These are phyloP conservation scores for Apiotrichum sp. DNA, from an alignment of 1,284 basidiomycete genomes.

Conservation along the genomic window DNA sequence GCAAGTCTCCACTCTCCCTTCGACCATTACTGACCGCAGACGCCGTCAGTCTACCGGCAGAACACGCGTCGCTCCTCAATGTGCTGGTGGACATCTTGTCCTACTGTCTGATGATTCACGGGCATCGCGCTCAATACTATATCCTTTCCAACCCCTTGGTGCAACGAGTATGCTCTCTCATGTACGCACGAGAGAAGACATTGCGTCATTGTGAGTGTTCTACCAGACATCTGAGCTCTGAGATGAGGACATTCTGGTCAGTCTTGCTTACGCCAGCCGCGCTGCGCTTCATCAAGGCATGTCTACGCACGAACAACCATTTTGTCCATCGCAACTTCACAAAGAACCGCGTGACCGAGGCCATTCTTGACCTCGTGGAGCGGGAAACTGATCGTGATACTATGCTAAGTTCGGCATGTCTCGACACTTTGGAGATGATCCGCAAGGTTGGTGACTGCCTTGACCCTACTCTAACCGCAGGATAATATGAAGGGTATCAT, in stretches of 20 bases:
- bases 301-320: conserved; percentile 76
- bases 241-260: not conserved
- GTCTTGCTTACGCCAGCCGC: conserved; percentile 51
- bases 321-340: conserved; percentile 78
- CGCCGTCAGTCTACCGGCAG: not conserved
- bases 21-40: not conserved
- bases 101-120: conserved; percentile 80
- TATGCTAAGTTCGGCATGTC: conserved; percentile 85
- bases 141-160: conserved; percentile 73
- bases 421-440: conserved; percentile 90
- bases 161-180: conserved; percentile 65
- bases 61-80: conserved; percentile 61
- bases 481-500: conserved; percentile 83
- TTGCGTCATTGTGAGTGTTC: conserved; percentile 65
- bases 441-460: conserved; percentile 58
- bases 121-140: conserved; percentile 84
- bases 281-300: conserved; percentile 82
- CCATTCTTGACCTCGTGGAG: conserved; percentile 73
- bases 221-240: no score
- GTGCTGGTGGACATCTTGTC: conserved; percentile 85
- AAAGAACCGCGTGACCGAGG: conserved; percentile 76
- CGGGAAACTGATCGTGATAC: conserved; percentile 82
- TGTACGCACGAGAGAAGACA: conserved; percentile 82
- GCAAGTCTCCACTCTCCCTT: not conserved
- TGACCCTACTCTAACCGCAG: conserved; percentile 48